These are phyloP conservation scores for Triangularia verruculosa DNA, from an alignment of 2,329 filamentous ascomycete genomes.

Conservation along the genomic window DNA sequence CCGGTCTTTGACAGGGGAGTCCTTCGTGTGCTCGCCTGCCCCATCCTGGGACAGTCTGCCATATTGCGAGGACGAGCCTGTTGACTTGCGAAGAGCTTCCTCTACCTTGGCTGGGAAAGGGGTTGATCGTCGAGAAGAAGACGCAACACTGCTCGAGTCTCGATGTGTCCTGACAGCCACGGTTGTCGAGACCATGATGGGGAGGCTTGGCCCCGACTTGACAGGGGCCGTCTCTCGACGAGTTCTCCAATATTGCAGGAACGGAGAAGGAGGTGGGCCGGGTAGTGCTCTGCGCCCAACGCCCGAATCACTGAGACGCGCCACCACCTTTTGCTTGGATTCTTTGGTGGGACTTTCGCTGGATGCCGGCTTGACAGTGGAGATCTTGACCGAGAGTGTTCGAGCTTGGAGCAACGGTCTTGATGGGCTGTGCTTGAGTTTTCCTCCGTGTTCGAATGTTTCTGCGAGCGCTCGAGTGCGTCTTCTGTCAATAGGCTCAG, in stretches of 20 bases:
- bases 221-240: slow-evolving; percentile 15
- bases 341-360: slow-evolving; percentile 20
- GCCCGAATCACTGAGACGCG: background rate
- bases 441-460: background rate
- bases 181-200: slow-evolving; percentile 23
- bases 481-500: background rate
- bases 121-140: slow-evolving; percentile 8
- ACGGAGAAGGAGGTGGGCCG: slow-evolving; percentile 14
- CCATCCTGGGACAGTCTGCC: background rate
- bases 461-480: background rate
- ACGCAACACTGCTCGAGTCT: background rate
- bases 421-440: slow-evolving; percentile 4
- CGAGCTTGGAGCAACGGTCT: slow-evolving; percentile 18
- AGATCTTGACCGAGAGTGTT: slow-evolving; percentile 18
- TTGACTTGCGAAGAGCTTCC: background rate
- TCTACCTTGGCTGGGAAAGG: background rate
- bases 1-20: slow-evolving; percentile 27
- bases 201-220: slow-evolving; percentile 20
- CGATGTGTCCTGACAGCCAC: slow-evolving; percentile 18
- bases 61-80: slow-evolving; percentile 1
- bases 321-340: slow-evolving; percentile 21
- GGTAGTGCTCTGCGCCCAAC: background rate
- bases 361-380: slow-evolving; percentile 25
- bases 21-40: slow-evolving; percentile 5
- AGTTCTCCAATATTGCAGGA: slow-evolving; percentile 22